phyloP scores from a whole-genome alignment of 371 early-diverging fungal genomes.

The Mucor sp. region DNA sequence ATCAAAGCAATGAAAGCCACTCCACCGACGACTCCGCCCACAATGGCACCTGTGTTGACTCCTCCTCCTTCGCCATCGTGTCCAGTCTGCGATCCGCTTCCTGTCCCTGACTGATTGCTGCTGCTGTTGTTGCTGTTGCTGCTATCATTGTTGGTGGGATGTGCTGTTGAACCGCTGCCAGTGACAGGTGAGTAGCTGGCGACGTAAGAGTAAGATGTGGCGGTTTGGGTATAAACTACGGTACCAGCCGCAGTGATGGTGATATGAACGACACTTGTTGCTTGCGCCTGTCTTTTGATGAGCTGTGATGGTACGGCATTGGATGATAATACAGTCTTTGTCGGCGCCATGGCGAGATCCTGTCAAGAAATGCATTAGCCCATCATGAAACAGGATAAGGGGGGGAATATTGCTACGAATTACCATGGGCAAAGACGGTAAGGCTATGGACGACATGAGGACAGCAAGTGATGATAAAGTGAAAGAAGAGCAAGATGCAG shows the following conservation, averaged over 20 bases:
- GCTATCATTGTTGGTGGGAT: background rate
- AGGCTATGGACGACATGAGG: background rate
- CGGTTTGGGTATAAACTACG: conserved; percentile 27
- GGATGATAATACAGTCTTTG: background rate
- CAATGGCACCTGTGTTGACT: conserved; percentile 11
- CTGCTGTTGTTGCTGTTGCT: background rate
- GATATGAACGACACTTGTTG: conserved; percentile 19
- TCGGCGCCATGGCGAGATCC: background rate
- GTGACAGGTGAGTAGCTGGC: conserved; percentile 16
- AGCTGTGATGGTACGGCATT: background rate
- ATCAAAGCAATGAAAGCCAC: conserved; percentile 16
- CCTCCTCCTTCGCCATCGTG: background rate
- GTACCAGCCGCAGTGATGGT: conserved; percentile 24
- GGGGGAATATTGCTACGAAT: background rate
- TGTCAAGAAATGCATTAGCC: background rate
- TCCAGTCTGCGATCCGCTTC: background rate
- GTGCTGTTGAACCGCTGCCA: background rate
- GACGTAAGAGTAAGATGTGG: conserved; percentile 28
- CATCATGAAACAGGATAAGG: too few relatives aligned
- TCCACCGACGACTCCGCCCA: conserved; percentile 19
- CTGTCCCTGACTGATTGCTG: background rate
- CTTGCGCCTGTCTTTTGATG: background rate
- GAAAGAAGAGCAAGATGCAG: background rate
- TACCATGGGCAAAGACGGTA: background rate
- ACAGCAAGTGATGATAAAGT: background rate